Base-by-base conservation (phyloP, 306 rosid genomes). In the Cicer pinnatifidum region DNA sequence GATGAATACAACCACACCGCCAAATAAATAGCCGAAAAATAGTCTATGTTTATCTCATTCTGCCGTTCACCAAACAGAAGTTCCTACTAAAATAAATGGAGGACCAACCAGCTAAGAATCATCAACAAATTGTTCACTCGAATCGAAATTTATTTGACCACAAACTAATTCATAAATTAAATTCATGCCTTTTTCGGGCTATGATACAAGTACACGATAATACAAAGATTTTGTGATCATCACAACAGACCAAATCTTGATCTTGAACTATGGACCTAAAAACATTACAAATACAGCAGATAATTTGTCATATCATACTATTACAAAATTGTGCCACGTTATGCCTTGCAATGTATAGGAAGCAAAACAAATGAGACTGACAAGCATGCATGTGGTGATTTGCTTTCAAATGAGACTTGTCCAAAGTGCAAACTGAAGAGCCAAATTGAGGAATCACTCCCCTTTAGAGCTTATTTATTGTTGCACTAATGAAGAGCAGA, bases 251-350 rank as follows among this genome's bases (percentile, higher is more conserved):
- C 77, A 85, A 35, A 80, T 81, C 84, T 71, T 53, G 75, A 81
- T 72, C 75, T 66, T 54, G 8, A 28, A 57, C 71, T 53, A 53
- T 41, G 77, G 77, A 57, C 85, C 82, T 80, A 60, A 23, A 74
- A 65, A 75, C 71, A 73, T 66, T 75, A 84, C 85, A 75, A 71
- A 61, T 85, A 82, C 86, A 80, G 75, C 86, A 77, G 62, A 16
- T 71, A 67, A 16, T 67, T 82, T 76, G 67, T 44, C 51, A 80
- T 16, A 67, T 13, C 88, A 86, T 78, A 63, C 69, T 52, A 58
- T 6, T 83, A 89, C 89, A 88, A 86, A 91, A 91, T 84, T 90
- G 86, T 84, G 84, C 83, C 64, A 78, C 78, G 71, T 72, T 70
- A 13, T 8, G 80, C 80, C 85, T 72, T 88, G 77, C 73, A 33